These are phyloP conservation scores for Pythium periplocum DNA, from an alignment of 352 stramenopile species.

Conservation along the genomic window DNA sequence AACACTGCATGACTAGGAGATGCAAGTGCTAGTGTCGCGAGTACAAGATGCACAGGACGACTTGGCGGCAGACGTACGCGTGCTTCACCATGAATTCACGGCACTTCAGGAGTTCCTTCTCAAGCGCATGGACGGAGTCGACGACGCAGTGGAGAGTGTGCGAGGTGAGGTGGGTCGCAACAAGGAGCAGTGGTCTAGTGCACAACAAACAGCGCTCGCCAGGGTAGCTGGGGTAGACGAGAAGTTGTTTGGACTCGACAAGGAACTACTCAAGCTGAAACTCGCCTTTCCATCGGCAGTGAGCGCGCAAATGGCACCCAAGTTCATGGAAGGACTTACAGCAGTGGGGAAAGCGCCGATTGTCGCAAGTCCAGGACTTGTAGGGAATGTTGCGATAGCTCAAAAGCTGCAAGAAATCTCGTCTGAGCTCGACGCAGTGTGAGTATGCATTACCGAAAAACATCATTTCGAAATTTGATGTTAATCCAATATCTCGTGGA, in stretches of 20 bases:
- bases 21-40: constrained; percentile 31
- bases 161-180: constrained; percentile 26
- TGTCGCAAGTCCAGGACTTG: not conserved
- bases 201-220: constrained; percentile 16
- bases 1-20: constrained; percentile 22
- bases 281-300: constrained; percentile 41
- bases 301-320: constrained; percentile 26
- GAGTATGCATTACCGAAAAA: constrained; percentile 6
- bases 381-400: constrained; percentile 9
- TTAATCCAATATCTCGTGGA: too few species aligned
- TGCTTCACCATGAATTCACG: constrained; percentile 35
- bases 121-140: constrained; percentile 31
- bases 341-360: constrained; percentile 2
- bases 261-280: constrained; percentile 63
- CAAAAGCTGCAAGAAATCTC: constrained; percentile 40
- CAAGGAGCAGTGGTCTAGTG: constrained; percentile 26
- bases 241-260: constrained; percentile 55
- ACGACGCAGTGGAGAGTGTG: constrained; percentile 36
- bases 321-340: constrained; percentile 7
- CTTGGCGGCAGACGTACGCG: constrained; percentile 30
- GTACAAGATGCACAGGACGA: constrained; percentile 43
- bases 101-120: constrained; percentile 36
- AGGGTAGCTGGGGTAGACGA: constrained; percentile 44
- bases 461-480: not conserved
- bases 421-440: constrained; percentile 34